A percentile compares a stretch with the other conserved stretches of the same genome.
Conservation (phyloP, 805 yeast genomes). For the Wickerhamiella nectarea region DNA sequence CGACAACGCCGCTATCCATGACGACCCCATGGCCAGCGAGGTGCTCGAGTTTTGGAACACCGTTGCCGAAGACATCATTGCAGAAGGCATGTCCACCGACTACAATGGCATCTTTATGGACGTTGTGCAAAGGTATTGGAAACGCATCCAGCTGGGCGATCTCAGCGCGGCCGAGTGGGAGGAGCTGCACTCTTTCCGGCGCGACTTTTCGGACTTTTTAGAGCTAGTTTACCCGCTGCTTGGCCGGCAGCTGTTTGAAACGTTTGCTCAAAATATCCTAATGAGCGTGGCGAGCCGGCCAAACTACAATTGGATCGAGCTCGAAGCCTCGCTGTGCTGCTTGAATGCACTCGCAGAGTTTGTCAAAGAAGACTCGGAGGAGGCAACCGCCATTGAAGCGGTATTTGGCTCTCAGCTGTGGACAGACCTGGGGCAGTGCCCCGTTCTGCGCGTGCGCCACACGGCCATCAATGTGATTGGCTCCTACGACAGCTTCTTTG, state of each 20-base stretch:
- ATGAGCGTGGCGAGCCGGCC: neutral
- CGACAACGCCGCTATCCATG: slow-evolving; percentile 16
- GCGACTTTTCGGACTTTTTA: slow-evolving; percentile 64
- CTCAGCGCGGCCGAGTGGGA: slow-evolving; percentile 25
- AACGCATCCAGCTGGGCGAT: slow-evolving; percentile 37
- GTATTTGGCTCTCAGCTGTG: slow-evolving; percentile 24
- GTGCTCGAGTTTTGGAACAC: slow-evolving; percentile 27
- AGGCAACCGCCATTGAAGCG: slow-evolving; percentile 18
- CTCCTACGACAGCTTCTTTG: slow-evolving; percentile 46
- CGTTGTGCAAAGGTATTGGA: slow-evolving; percentile 54
- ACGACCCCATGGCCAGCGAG: slow-evolving; percentile 22
- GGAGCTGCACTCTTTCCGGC: slow-evolving; percentile 56
- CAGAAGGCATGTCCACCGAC: slow-evolving; percentile 19
- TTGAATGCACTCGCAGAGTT: slow-evolving; percentile 44
- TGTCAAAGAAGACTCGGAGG: slow-evolving; percentile 28
- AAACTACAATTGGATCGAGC: slow-evolving; percentile 26
- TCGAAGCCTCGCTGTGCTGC: slow-evolving; percentile 52
- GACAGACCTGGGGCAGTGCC: slow-evolving; percentile 19
- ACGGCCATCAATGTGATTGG: slow-evolving; percentile 48
- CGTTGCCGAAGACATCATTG: slow-evolving; percentile 23
- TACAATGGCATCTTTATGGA: slow-evolving; percentile 28
- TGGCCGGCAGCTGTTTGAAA: slow-evolving; percentile 37
- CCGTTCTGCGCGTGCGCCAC: slow-evolving; percentile 27
- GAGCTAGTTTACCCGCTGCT: slow-evolving; percentile 57
- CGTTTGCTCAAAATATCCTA: slow-evolving; percentile 22